These are phyloP conservation scores for Botrytis elliptica DNA, from an alignment of 2,329 filamentous ascomycete species.

Conservation along the genomic window DNA sequence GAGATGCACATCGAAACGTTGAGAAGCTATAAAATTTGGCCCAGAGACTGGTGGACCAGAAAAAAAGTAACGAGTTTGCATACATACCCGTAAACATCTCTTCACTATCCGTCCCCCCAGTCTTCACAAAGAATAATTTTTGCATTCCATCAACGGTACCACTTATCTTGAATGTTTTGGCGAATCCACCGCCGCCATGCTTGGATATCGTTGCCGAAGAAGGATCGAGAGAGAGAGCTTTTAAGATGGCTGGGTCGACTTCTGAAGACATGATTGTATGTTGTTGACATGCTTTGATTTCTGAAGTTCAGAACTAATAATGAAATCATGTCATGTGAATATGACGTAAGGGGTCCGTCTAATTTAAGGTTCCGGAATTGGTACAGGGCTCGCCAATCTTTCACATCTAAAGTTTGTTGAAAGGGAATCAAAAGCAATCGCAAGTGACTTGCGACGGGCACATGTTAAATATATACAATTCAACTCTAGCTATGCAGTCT, in stretches of 20 bases:
- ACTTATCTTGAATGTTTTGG: constrained; percentile 63
- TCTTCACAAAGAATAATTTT: constrained; percentile 70
- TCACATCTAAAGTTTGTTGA: background rate
- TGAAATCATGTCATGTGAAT: constrained; percentile 7
- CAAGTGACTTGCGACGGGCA: background rate
- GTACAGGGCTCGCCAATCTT: background rate
- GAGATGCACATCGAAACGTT: background rate
- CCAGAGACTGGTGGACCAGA: background rate
- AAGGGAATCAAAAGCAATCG: background rate
- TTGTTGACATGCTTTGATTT: background rate
- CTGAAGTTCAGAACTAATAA: background rate
- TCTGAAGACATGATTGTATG: constrained; percentile 43
- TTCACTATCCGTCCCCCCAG: constrained; percentile 56
- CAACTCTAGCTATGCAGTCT: background rate
- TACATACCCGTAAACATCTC: constrained; percentile 71
- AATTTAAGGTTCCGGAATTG: background rate
- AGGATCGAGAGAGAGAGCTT: constrained; percentile 55
- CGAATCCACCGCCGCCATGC: constrained; percentile 66
- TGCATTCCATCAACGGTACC: constrained; percentile 38
- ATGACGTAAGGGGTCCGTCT: constrained; percentile 13
- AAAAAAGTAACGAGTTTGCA: background rate
- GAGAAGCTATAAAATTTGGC: constrained; percentile 6
- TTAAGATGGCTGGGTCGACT: constrained; percentile 62
- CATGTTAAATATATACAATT: background rate
- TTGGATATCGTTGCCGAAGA: constrained; percentile 54